Evolutionary conservation across 257 asterid genomes (phyloP), one percentile per base, ranked within the genome.

Genomic region (Solanum verrucosum): DNA sequence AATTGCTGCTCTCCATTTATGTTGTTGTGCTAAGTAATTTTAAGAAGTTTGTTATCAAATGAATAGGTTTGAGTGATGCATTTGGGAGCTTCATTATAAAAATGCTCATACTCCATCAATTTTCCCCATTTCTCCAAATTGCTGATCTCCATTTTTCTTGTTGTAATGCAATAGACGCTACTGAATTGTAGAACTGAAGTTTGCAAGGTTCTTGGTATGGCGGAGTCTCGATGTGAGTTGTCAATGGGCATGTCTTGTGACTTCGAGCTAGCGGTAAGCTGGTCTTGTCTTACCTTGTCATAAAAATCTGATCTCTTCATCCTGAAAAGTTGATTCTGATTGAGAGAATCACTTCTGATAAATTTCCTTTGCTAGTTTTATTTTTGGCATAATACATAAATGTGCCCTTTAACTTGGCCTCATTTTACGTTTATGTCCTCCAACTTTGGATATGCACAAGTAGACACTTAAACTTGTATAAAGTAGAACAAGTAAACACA

Each of bases 221-320:
- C 88, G 27, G 98, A 93, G 88, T 89, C 92, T 63, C 93, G 90
- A 77, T 95, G 97, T 77, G 99, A 93, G 93, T 87, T 95, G 46
- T 96, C 99, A 87, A 96, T 96, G 98, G 99, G 99, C 93, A 96
- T 96, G 99, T 96, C 99, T 46, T 93, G 93, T 87, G 99, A 96
- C 91, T 96, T 95, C 78, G 99, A 95, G 90, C 94, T 92, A 91
- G 99, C 99, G 90, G 98, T 96, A 88, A 89, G 93, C 25, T 70
- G 4, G 2, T 4, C 9, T 44, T 85, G 40, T 14, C 78, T 71
- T 21, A 14, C 44, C 37, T 59, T 60, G 27, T 74, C 25, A 25
- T 27, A 27, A 63, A 35, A 23, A 23, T 70, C 65, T 31, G 60
- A 67, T 67, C 14, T 46, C 16, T 68, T 81, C 68, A 46, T 81